phyloP scores from a whole-genome alignment of 2,329 filamentous ascomycete species.

The Orbilia blumenaviensis region DNA sequence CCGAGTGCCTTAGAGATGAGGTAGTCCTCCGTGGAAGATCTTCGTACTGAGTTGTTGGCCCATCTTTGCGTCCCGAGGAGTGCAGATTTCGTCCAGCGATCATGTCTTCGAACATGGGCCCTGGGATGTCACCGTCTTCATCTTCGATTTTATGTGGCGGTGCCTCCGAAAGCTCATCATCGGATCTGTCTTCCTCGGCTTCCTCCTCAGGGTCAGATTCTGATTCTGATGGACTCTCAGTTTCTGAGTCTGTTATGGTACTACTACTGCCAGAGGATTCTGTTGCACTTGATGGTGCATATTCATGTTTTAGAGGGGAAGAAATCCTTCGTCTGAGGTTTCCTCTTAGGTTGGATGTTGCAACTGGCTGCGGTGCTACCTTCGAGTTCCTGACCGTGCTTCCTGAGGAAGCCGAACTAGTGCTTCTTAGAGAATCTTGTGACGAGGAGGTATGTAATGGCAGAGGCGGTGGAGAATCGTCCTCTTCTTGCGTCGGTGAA shows the following conservation, averaged over 20 bases:
- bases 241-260: slow-evolving; percentile 23
- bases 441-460: slow-evolving; percentile 55
- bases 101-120: slow-evolving; percentile 71
- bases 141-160: slow-evolving; percentile 70
- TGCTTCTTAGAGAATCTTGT: slow-evolving; percentile 35
- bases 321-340: slow-evolving; percentile 66
- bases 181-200: slow-evolving; percentile 66
- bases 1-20: slow-evolving; percentile 53
- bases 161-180: slow-evolving; percentile 51
- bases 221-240: slow-evolving; percentile 61
- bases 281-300: slow-evolving; percentile 79
- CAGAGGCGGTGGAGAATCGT: slow-evolving; percentile 56
- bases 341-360: slow-evolving; percentile 66
- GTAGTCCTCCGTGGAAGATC: slow-evolving; percentile 22
- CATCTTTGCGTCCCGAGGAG: slow-evolving; percentile 52
- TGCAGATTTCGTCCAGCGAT: slow-evolving; percentile 62
- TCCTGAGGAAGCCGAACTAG: slow-evolving; percentile 39
- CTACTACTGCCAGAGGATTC: slow-evolving; percentile 58
- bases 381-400: slow-evolving; percentile 55
- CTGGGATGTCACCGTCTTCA: slow-evolving; percentile 61
- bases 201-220: slow-evolving; percentile 65
- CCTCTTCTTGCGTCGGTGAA: slow-evolving; percentile 22
- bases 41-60: slow-evolving; percentile 40
- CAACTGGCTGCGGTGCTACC: slow-evolving; percentile 68
- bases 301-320: slow-evolving; percentile 96